phyloP scores from a whole-genome alignment of 2,329 filamentous ascomycete species.

The Calonectria pauciramosa region DNA sequence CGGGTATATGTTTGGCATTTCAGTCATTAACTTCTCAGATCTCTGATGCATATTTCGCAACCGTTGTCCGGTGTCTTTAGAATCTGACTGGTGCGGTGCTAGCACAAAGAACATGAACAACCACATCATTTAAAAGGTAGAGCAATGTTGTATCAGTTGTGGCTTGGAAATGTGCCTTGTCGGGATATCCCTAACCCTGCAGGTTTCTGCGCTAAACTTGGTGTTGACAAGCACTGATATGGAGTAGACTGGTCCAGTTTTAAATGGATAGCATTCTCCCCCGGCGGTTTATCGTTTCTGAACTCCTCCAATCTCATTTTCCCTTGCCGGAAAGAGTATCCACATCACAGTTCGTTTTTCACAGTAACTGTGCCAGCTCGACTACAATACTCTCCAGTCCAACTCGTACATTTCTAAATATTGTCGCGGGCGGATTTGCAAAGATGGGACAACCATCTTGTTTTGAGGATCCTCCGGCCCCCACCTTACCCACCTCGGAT shows the following conservation, averaged over 20 bases:
- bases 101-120: neutral
- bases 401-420: neutral
- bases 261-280: neutral
- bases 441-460: neutral
- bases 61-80: neutral
- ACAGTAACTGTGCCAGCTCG: neutral
- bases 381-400: neutral
- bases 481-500: neutral
- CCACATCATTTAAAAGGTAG: neutral
- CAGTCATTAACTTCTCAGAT: neutral
- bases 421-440: neutral
- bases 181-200: neutral
- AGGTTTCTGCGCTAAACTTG: neutral
- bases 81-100: neutral
- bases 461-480: neutral
- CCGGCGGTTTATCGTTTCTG: neutral
- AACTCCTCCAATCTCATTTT: neutral
- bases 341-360: neutral
- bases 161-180: neutral
- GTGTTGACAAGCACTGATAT: neutral
- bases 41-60: neutral
- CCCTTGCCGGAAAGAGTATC: accelerated
- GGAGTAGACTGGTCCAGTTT: neutral
- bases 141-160: neutral
- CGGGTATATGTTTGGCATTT: neutral